phyloP scores from a whole-genome alignment of 352 stramenopile genomes.

The Globisporangium irregulare region DNA sequence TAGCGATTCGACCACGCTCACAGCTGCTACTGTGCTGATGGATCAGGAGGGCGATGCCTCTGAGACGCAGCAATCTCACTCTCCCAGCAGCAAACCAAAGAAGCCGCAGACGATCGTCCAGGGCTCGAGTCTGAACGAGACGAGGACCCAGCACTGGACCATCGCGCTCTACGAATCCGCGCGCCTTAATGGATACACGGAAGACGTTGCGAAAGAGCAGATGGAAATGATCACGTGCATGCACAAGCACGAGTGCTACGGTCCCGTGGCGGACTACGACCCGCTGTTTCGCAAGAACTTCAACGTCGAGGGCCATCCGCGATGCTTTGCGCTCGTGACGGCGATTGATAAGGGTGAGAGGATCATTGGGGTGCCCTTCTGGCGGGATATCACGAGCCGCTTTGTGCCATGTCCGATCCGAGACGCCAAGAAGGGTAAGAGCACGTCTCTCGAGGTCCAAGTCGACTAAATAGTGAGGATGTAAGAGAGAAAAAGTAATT shows the following conservation, averaged over 20 bases:
- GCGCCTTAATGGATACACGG: conserved; percentile 39
- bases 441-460: too few species aligned
- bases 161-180: conserved; percentile 50
- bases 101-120: too few species aligned
- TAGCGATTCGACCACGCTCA: too few species aligned
- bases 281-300: conserved; percentile 47
- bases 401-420: too few species aligned
- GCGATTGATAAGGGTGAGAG: conserved; percentile 28
- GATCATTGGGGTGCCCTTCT: conserved; percentile 49
- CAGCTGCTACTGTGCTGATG: too few species aligned
- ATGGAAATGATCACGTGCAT: conserved; percentile 56
- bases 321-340: conserved; percentile 44
- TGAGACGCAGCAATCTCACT: conserved; percentile 21
- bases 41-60: conserved; percentile 11
- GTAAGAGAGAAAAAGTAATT: too few species aligned
- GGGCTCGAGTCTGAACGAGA: too few species aligned
- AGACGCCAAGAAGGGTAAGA: too few species aligned
- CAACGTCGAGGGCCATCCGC: conserved; percentile 38
- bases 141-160: conserved; percentile 22
- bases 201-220: conserved; percentile 33
- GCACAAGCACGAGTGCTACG: conserved; percentile 44
- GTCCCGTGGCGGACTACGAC: conserved; percentile 33
- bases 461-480: too few species aligned
- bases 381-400: conserved; percentile 31
- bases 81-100: too few species aligned